These are phyloP conservation scores for Apophysomyces ossiformis DNA, from an alignment of 371 early-diverging fungal species.

Conservation along the genomic window DNA sequence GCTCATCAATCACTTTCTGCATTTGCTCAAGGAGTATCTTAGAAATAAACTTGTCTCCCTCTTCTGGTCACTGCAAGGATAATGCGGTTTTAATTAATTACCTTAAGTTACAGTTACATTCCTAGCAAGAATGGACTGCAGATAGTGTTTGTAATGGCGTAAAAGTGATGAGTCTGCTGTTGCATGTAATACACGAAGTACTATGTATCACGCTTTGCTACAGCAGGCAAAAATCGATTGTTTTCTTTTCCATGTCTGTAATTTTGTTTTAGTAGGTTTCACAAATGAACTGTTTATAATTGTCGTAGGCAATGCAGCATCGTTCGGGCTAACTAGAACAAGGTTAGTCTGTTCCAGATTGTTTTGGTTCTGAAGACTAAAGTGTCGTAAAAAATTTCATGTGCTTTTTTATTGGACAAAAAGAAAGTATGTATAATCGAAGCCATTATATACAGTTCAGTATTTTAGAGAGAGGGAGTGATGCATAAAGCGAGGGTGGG, in stretches of 20 bases:
- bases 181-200: too few species aligned
- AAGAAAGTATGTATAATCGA: constrained; percentile 8
- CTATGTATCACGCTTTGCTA: not conserved
- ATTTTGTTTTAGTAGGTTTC: not conserved
- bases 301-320: constrained; percentile 5
- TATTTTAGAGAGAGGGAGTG: constrained; percentile 9
- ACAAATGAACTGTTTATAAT: not conserved
- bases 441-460: constrained; percentile 21
- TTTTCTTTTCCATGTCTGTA: not conserved
- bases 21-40: too few species aligned
- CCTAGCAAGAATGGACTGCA: too few species aligned
- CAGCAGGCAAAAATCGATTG: not conserved
- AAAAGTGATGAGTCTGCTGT: too few species aligned
- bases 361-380: not conserved
- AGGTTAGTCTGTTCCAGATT: not conserved
- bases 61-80: too few species aligned
- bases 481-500: constrained; percentile 10
- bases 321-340: not conserved
- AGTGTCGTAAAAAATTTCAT: constrained; percentile 1
- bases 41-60: too few species aligned
- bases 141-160: too few species aligned
- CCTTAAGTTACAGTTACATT: too few species aligned
- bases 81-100: too few species aligned
- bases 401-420: constrained; percentile 12
- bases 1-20: too few species aligned